phyloP scores from a whole-genome alignment of 805 yeast species.

The Wickerhamomyces rabaulensis region DNA sequence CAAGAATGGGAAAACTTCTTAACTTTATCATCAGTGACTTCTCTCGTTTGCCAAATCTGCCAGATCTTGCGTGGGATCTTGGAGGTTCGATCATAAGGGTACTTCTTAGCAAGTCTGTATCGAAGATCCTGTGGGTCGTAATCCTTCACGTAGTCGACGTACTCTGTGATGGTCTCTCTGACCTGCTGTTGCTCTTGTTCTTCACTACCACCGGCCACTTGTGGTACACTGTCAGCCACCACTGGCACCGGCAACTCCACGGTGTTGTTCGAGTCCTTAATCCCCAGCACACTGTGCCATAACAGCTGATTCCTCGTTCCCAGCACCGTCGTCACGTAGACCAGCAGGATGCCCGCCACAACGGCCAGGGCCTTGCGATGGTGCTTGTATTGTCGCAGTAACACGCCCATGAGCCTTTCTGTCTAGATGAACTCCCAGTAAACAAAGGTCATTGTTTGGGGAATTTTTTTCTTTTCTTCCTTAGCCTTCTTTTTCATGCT shows the following conservation, averaged over 20 bases:
- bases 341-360: neutral
- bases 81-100: conserved; percentile 11
- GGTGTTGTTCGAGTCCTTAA: neutral
- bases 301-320: neutral
- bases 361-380: neutral
- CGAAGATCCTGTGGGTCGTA: conserved; percentile 17
- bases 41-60: conserved; percentile 42
- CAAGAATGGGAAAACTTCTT: conserved; percentile 15
- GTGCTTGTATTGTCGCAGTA: neutral
- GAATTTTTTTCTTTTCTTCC: too few species aligned
- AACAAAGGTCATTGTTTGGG: too few species aligned
- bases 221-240: neutral
- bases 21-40: conserved; percentile 26
- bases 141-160: conserved; percentile 9
- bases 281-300: neutral
- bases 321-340: neutral
- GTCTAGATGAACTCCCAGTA: too few species aligned
- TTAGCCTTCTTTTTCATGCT: too few species aligned
- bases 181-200: neutral
- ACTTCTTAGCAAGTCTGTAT: conserved; percentile 8
- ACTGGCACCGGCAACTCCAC: neutral
- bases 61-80: conserved; percentile 39
- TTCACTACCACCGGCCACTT: neutral
- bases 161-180: neutral
- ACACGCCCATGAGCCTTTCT: neutral